Evolutionary conservation across 306 rosid genomes (phyloP).

Genomic region (Nissolia schottii): DNA sequence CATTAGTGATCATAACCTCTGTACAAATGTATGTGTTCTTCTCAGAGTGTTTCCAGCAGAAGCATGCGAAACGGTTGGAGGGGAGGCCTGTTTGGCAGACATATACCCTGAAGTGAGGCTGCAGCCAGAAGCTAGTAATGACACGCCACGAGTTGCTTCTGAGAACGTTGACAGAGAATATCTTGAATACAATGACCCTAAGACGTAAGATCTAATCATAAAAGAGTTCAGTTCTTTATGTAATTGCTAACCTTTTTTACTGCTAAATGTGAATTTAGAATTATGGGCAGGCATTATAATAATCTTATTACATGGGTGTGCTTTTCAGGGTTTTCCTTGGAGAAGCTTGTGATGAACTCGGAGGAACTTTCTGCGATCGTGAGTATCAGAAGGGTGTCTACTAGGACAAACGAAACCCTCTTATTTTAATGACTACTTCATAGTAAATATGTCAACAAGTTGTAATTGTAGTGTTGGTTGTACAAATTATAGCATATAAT

Average conservation of each 20-base stretch:
- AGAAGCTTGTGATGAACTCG: constrained; percentile 98
- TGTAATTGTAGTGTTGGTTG: not conserved
- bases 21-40: not conserved
- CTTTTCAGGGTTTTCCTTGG: constrained; percentile 64
- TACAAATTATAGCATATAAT: not conserved
- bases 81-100: constrained; percentile 62
- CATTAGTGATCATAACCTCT: not conserved
- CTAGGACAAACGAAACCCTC: constrained; percentile 21
- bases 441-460: not conserved
- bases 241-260: too few species aligned
- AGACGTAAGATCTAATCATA: constrained; percentile 42
- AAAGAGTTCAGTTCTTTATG: too few species aligned
- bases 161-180: constrained; percentile 63
- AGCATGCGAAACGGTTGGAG: constrained; percentile 73
- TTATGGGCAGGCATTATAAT: not conserved
- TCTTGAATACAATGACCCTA: constrained; percentile 51
- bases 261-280: not conserved
- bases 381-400: constrained; percentile 73
- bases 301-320: not conserved
- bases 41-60: constrained; percentile 61
- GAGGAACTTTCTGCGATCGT: constrained; percentile 71
- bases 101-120: constrained; percentile 54
- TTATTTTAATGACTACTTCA: not conserved
- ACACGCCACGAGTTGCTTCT: not conserved
- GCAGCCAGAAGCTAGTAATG: constrained; percentile 24